Base-by-base conservation (phyloP, 169 alveolate species). In the Pseudocohnilembus persalinus region DNA sequence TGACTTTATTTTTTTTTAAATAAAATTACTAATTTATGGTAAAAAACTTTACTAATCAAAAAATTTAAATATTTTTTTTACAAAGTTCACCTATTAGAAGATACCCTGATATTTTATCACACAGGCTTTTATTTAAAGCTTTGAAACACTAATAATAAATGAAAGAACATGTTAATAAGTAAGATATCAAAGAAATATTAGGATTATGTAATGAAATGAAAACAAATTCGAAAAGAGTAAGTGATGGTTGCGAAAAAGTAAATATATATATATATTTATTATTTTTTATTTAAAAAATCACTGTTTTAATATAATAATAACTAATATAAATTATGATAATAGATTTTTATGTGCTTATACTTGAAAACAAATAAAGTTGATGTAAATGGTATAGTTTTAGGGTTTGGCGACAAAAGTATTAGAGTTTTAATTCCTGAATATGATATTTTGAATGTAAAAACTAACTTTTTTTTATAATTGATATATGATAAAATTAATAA, bases 51-150 rank as follows among this genome's bases (percentile, higher is more conserved):
- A 49, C 68, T 11, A 49, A 49, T 49, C 20, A 49, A n/a, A n/a
- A n/a, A n/a, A n/a, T n/a, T n/a, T n/a, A n/a, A n/a, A n/a, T n/a
- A n/a, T n/a, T n/a, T n/a, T n/a, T n/a, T n/a, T n/a, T n/a, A n/a
- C n/a, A n/a, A 49, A 49, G 68, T 65, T 92, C 96, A 29, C 97
- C 97, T 28, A 95, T 95, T 31, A 86, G 97, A 83, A 89, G 97
- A 90, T 95, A 95, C 90, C 96, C 97, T 31, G 97, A 94, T 89
- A 73, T 94, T 4, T 75, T 94, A 32, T 96, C 93, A 6, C 97
- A 94, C 82, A 88, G 96, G 72, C 89, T 83, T 31, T 74, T 92
- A 31, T 81, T 85, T 16, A 28, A 73, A 28, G 84, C 92, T 24
- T 78, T 92, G 11, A 49, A 84, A 73, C 74, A 92, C 73, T 78